These are phyloP conservation scores for Pyrus betulifolia DNA, from an alignment of 306 rosid genomes.

Conservation along the genomic window DNA sequence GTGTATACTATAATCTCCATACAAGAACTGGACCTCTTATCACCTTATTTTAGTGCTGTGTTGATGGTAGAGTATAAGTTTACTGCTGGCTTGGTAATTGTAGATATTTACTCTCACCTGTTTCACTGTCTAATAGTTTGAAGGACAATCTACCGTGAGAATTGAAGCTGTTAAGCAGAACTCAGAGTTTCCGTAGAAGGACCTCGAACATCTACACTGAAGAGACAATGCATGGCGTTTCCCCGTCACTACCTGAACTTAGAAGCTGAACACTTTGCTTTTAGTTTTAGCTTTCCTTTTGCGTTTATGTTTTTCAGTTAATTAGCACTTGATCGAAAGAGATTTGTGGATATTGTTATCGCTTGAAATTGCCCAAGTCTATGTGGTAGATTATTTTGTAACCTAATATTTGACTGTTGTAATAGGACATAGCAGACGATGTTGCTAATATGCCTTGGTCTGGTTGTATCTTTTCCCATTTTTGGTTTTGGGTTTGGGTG, in stretches of 20 bases:
- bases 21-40: neutral
- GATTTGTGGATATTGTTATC: constrained; percentile 59
- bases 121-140: constrained; percentile 26
- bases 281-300: constrained; percentile 46
- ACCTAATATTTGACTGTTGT: constrained; percentile 52
- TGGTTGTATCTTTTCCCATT: constrained; percentile 42
- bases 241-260: constrained; percentile 28
- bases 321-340: constrained; percentile 46
- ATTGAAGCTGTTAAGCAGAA: constrained; percentile 30
- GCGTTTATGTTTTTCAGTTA: constrained; percentile 40
- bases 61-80: neutral
- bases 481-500: constrained; percentile 6
- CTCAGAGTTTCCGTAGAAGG: constrained; percentile 31
- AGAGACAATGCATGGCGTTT: constrained; percentile 29
- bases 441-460: constrained; percentile 45
- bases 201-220: constrained; percentile 11
- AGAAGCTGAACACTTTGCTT: constrained; percentile 41
- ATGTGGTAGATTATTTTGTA: constrained; percentile 53
- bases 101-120: neutral
- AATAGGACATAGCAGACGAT: constrained; percentile 69
- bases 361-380: constrained; percentile 59
- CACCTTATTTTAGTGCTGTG: neutral
- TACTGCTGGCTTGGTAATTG: too few relatives aligned
- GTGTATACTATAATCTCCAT: neutral
- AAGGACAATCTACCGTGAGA: constrained; percentile 31